phyloP scores from a whole-genome alignment of 2,329 filamentous ascomycete species.

The Apiospora hydei region DNA sequence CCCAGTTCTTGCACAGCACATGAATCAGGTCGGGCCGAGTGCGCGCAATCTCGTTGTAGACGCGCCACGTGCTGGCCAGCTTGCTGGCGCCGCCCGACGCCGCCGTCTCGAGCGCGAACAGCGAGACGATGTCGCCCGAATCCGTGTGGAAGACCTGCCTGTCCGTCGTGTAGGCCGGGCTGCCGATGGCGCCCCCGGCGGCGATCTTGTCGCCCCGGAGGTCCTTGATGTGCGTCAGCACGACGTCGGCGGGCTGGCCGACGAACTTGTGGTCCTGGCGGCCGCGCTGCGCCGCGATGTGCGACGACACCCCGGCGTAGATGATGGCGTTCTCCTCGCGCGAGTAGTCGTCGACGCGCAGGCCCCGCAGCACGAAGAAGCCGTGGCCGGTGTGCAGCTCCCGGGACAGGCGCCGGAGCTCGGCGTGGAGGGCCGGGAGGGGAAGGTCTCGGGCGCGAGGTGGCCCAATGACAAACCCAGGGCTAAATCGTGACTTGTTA shows the following conservation, averaged over 20 bases:
- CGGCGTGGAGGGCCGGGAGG: constrained; percentile 56
- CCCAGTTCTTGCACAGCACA: constrained; percentile 60
- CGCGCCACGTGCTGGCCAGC: constrained; percentile 62
- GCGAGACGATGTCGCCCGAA: constrained; percentile 63
- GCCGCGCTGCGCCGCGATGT: constrained; percentile 62
- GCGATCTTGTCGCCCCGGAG: constrained; percentile 45
- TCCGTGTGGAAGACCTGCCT: constrained; percentile 72
- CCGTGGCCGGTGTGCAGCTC: constrained; percentile 66
- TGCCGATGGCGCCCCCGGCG: constrained; percentile 53
- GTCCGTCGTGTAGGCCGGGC: constrained; percentile 65
- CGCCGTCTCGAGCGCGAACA: constrained; percentile 62
- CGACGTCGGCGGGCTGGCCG: constrained; percentile 57
- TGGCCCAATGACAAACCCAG: constrained; percentile 48
- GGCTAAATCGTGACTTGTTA: constrained; percentile 34
- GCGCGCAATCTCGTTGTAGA: constrained; percentile 69
- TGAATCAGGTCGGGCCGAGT: constrained; percentile 66
- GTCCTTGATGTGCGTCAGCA: constrained; percentile 69
- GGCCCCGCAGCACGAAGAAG: constrained; percentile 67
- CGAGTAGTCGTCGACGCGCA: constrained; percentile 59
- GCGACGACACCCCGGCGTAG: constrained; percentile 65
- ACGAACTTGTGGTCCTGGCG: constrained; percentile 57
- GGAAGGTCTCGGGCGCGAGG: constrained; percentile 60
- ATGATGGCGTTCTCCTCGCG: constrained; percentile 66
- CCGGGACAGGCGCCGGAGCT: constrained; percentile 57
- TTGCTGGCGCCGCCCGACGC: constrained; percentile 64